phyloP scores from a whole-genome alignment of 495 filamentous ascomycete genomes.

The Aspergillus nidulans region DNA sequence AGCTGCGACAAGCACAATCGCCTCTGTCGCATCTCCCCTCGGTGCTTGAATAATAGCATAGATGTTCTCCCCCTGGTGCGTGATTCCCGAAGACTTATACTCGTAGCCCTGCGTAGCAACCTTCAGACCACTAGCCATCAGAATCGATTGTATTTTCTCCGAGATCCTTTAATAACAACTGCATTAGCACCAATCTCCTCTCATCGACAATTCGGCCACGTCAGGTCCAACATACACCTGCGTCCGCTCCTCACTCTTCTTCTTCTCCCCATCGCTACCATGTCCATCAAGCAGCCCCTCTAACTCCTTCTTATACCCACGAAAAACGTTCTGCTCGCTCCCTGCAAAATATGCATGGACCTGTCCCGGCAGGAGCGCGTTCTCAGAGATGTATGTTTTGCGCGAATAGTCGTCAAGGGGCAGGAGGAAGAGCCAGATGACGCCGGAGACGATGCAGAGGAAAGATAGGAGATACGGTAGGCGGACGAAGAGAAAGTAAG shows the following conservation, averaged over 20 bases:
- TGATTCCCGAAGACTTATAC: slow-evolving; percentile 68
- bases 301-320: slow-evolving; percentile 85
- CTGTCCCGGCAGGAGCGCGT: slow-evolving; percentile 91
- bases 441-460: slow-evolving; percentile 80
- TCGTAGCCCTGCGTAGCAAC: slow-evolving; percentile 79
- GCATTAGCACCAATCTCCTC: background rate
- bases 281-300: slow-evolving; percentile 38
- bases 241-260: slow-evolving; percentile 27
- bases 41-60: slow-evolving; percentile 96
- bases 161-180: slow-evolving; percentile 45
- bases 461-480: slow-evolving; percentile 59
- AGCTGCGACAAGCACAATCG: slow-evolving; percentile 83
- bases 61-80: slow-evolving; percentile 78
- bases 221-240: slow-evolving; percentile 41
- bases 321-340: slow-evolving; percentile 91
- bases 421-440: slow-evolving; percentile 90
- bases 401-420: slow-evolving; percentile 90
- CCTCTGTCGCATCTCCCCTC: slow-evolving; percentile 95
- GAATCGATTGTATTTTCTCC: slow-evolving; percentile 66
- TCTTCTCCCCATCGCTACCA: slow-evolving; percentile 12
- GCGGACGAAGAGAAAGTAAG: slow-evolving; percentile 36
- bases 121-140: slow-evolving; percentile 75
- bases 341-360: slow-evolving; percentile 97
- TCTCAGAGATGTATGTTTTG: slow-evolving; percentile 93
- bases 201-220: background rate